phyloP scores from a whole-genome alignment of 176 grass and related monocot species.

The Rhynchospora tenuis region DNA sequence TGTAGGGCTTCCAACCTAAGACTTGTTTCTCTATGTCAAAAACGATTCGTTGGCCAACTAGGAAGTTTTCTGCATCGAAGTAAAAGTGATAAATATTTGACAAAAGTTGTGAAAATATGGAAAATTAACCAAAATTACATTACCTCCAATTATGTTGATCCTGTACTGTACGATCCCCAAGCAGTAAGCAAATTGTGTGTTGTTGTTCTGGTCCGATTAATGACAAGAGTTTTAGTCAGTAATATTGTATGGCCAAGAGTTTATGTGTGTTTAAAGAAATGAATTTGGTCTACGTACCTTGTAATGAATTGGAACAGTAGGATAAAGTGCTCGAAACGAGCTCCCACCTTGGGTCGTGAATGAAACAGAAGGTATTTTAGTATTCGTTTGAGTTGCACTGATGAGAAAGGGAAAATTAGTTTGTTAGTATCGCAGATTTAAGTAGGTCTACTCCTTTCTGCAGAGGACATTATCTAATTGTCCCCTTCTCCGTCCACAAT shows the following conservation, averaged over 20 bases:
- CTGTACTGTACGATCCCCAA: constrained; percentile 22
- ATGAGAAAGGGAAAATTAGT: not conserved
- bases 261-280: not conserved
- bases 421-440: not conserved
- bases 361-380: not conserved
- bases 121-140: not conserved
- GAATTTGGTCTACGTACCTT: not conserved
- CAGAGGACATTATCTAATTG: not conserved
- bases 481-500: not conserved
- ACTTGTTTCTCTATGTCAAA: constrained; percentile 45
- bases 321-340: constrained; percentile 11
- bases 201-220: not conserved
- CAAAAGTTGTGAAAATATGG: not conserved
- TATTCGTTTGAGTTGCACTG: constrained; percentile 2
- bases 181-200: constrained; percentile 18
- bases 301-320: accelerated
- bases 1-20: constrained; percentile 43
- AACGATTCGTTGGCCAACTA: constrained; percentile 47
- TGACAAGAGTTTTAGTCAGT: not conserved
- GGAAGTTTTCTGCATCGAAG: constrained; percentile 58
- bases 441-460: not conserved
- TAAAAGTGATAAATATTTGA: not conserved
- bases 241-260: not conserved
- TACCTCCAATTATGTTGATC: constrained; percentile 64
- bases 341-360: constrained; percentile 40